Percentiles rank a stretch among this genome's conserved stretches.
Evolutionary conservation across 2,329 filamentous ascomycete species (phyloP).

Genomic region (Hypoxylon sp.): DNA sequence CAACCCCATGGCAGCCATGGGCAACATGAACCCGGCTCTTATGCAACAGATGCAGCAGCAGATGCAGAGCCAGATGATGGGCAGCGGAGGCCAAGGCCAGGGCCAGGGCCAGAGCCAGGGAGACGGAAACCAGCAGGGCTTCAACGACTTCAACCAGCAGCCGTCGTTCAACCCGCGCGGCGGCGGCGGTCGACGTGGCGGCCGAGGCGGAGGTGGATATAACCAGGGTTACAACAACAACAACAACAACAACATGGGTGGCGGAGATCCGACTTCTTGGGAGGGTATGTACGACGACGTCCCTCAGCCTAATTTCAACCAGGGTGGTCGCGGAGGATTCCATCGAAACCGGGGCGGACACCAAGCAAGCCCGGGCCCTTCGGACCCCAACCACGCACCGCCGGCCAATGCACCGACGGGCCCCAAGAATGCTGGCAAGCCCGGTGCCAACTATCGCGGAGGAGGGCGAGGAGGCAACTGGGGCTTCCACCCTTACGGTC

Average conservation of each 20-base stretch:
- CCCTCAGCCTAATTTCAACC: constrained; percentile 76
- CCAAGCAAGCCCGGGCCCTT: constrained; percentile 51
- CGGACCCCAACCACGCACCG: constrained; percentile 64
- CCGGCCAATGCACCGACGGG: constrained; percentile 91
- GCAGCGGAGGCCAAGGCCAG: constrained; percentile 40
- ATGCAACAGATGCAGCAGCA: constrained; percentile 66
- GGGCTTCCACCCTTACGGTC: constrained; percentile 80
- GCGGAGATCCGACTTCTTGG: constrained; percentile 82
- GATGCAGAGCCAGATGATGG: constrained; percentile 53
- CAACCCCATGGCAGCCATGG: constrained; percentile 53
- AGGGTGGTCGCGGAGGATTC: constrained; percentile 54
- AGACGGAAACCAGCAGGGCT: constrained; percentile 41
- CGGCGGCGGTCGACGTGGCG: constrained; percentile 42
- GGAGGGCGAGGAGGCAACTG: constrained; percentile 79
- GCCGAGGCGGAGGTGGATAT: constrained; percentile 47
- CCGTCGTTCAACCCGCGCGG: constrained; percentile 43
- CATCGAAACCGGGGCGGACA: constrained; percentile 49
- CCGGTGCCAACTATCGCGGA: constrained; percentile 91
- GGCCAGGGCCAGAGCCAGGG: constrained; percentile 50
- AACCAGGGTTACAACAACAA: constrained; percentile 51
- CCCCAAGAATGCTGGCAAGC: constrained; percentile 91
- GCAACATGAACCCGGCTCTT: constrained; percentile 60
- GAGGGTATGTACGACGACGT: constrained; percentile 99
- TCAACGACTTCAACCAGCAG: constrained; percentile 41
- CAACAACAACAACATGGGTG: constrained; percentile 47